phyloP scores from a whole-genome alignment of 78 protist genomes.

The Mastigamoeba balamuthi region DNA sequence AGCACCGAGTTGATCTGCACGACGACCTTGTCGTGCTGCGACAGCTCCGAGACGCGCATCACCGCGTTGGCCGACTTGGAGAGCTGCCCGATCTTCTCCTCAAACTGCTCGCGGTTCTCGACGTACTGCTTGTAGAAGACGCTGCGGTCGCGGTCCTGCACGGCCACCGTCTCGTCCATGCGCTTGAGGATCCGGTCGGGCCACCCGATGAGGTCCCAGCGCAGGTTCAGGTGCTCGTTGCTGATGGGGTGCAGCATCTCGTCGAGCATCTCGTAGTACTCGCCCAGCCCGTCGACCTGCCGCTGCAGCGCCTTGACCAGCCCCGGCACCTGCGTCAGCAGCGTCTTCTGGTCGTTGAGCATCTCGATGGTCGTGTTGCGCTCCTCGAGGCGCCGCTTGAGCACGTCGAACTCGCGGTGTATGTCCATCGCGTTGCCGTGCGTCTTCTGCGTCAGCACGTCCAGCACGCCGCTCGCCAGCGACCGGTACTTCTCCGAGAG shows the following conservation, averaged over 20 bases:
- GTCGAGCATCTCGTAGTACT: constrained; percentile 23
- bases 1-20: constrained; percentile 8
- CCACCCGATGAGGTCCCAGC: constrained; percentile 23
- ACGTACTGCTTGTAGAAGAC: constrained; percentile 6
- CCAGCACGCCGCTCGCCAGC: no score
- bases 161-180: constrained; percentile 5
- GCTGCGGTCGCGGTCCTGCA: constrained; percentile 14
- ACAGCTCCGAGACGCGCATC: background rate
- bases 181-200: background rate
- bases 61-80: background rate
- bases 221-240: constrained; percentile 28
- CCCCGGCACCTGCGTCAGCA: background rate
- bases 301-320: background rate
- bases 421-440: background rate
- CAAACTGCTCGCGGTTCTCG: constrained; percentile 28
- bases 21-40: constrained; percentile 12
- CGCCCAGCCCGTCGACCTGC: background rate
- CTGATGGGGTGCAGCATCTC: constrained; percentile 4
- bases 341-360: background rate
- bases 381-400: background rate
- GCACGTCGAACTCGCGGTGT: background rate
- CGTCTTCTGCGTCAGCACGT: background rate
- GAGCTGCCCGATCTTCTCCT: background rate
- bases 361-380: background rate
- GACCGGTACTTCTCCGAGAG: no score